These are phyloP conservation scores for Quercus tomentella DNA, from an alignment of 331 rosid genomes.

Conservation along the genomic window DNA sequence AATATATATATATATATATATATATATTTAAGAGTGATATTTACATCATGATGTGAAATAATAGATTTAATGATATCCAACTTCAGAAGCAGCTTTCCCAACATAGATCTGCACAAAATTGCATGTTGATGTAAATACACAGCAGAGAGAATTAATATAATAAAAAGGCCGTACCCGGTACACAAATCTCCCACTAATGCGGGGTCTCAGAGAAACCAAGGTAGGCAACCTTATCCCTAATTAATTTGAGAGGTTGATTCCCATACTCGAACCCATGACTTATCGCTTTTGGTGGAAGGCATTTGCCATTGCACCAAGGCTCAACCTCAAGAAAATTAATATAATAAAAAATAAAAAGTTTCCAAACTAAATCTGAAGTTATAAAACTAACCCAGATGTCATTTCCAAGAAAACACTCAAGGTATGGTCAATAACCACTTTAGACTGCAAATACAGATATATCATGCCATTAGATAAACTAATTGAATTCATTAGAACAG, in stretches of 20 bases:
- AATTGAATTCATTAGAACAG: not conserved
- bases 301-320: too few species aligned
- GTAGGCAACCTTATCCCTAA: too few species aligned
- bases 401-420: constrained; percentile 74
- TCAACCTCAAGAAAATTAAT: not conserved
- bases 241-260: too few species aligned
- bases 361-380: not conserved
- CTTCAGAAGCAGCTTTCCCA: constrained; percentile 80
- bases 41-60: constrained; percentile 71
- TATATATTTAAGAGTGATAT: constrained; percentile 9
- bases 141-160: not conserved
- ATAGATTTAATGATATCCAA: constrained; percentile 66
- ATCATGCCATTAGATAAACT: constrained; percentile 1
- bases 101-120: constrained; percentile 53
- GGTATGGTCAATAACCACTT: constrained; percentile 87
- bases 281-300: too few species aligned
- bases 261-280: too few species aligned
- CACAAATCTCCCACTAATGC: too few species aligned
- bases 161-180: not conserved
- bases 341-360: constrained; percentile 13
- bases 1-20: too few species aligned
- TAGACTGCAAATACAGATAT: constrained; percentile 54
- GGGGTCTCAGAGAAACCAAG: too few species aligned
- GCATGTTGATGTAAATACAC: constrained; percentile 12
- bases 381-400: constrained; percentile 79